These are phyloP conservation scores for Lactifluus volemus DNA, from an alignment of 768 basidiomycete genomes.

Conservation along the genomic window DNA sequence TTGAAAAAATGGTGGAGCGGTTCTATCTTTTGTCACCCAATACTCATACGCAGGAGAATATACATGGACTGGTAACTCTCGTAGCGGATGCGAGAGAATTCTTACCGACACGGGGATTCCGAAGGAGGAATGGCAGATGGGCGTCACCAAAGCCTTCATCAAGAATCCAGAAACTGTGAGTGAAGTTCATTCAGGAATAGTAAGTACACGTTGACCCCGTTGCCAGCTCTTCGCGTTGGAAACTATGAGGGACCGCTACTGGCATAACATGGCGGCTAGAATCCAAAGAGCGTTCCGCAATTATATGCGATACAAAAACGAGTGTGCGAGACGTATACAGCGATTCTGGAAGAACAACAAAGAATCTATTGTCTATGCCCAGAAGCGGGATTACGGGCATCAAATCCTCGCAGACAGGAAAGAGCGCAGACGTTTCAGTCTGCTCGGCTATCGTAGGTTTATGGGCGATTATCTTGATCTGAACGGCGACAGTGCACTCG, in stretches of 20 bases:
- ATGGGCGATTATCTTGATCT: slow-evolving; percentile 94
- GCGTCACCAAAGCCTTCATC: slow-evolving; percentile 96
- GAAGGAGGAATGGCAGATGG: slow-evolving; percentile 99
- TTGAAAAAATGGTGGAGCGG: slow-evolving; percentile 98
- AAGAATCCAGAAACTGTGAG: slow-evolving; percentile 96
- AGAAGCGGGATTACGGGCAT: slow-evolving; percentile 92
- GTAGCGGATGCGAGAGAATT: slow-evolving; percentile 88
- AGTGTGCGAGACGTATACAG: slow-evolving; percentile 91
- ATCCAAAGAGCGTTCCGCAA: slow-evolving; percentile 97
- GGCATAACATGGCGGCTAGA: slow-evolving; percentile 98
- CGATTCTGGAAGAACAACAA: slow-evolving; percentile 99
- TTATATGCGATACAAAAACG: slow-evolving; percentile 91
- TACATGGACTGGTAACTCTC: slow-evolving; percentile 86
- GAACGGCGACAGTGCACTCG: slow-evolving; percentile 71
- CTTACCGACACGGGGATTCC: slow-evolving; percentile 92
- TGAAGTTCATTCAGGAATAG: slow-evolving; percentile 1
- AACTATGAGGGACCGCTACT: slow-evolving; percentile 97
- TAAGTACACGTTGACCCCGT: not conserved
- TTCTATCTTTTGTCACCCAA: slow-evolving; percentile 93
- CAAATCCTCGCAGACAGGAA: slow-evolving; percentile 85
- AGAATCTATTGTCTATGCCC: slow-evolving; percentile 80
- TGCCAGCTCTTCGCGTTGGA: slow-evolving; percentile 89
- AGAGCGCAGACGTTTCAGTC: slow-evolving; percentile 87
- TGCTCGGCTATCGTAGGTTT: slow-evolving; percentile 90
- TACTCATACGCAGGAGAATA: slow-evolving; percentile 99